Conservation (phyloP, 1,284 basidiomycete species). For the Ustilago esculenta region DNA sequence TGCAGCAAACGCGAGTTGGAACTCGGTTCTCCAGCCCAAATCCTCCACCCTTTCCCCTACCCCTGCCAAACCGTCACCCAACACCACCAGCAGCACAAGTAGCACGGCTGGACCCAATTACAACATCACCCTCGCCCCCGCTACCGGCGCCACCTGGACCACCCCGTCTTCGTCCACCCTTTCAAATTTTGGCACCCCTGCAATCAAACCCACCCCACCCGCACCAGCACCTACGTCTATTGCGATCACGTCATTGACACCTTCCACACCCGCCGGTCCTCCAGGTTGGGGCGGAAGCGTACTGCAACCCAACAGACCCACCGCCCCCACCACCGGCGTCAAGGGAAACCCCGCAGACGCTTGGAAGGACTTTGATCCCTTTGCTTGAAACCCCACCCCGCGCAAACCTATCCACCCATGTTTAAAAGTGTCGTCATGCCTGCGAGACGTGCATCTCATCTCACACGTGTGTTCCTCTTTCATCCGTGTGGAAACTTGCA, state of each 20-base stretch:
- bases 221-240: not conserved
- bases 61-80: not conserved
- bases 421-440: too few species aligned
- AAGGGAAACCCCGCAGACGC: too few species aligned
- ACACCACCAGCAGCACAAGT: not conserved
- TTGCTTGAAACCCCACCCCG: slow-evolving; percentile 31
- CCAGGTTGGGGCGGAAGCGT: slow-evolving; percentile 43
- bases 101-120: slow-evolving; percentile 47
- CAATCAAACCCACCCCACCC: slow-evolving; percentile 11
- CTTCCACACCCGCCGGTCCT: slow-evolving; percentile 8
- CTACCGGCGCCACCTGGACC: slow-evolving; percentile 26
- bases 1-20: slow-evolving; percentile 18
- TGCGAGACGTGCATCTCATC: too few species aligned
- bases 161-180: not conserved
- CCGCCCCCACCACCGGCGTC: not conserved
- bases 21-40: slow-evolving; percentile 25
- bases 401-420: too few species aligned
- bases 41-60: slow-evolving; percentile 7
- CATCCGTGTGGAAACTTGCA: too few species aligned
- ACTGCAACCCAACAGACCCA: slow-evolving; percentile 38
- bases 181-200: slow-evolving; percentile 1
- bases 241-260: not conserved
- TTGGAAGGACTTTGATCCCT: slow-evolving; percentile 58
- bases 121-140: slow-evolving; percentile 49
- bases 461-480: too few species aligned